Evolutionary conservation across 305 asterid species (phyloP).

Genomic region (Solanum aculeatissimum): DNA sequence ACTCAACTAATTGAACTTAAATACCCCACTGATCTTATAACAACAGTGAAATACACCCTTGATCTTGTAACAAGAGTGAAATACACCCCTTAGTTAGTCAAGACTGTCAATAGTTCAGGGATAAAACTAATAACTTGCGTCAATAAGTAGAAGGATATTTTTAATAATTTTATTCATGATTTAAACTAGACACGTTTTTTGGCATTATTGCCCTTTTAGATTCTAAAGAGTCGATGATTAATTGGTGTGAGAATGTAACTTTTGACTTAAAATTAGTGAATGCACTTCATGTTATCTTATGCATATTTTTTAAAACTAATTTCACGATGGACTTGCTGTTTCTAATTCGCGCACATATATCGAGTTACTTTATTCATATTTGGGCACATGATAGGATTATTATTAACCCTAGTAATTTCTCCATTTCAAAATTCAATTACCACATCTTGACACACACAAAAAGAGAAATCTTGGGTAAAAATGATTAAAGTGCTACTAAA

Average conservation of each 20-base stretch:
- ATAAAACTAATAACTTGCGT: no score
- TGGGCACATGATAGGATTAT: background rate
- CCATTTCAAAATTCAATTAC: background rate
- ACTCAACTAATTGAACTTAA: no score
- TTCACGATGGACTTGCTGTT: background rate
- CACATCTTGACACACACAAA: background rate
- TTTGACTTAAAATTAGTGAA: background rate
- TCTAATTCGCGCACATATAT: background rate
- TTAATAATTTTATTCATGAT: no score
- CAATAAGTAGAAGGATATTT: no score
- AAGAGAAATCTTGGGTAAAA: background rate
- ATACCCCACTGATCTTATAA: no score
- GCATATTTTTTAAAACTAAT: background rate
- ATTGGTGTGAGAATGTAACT: no score
- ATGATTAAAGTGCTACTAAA: slow-evolving; percentile 15
- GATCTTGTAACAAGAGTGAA: no score
- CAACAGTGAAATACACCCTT: no score
- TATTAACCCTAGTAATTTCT: background rate
- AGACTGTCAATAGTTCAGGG: no score
- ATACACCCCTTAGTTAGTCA: no score
- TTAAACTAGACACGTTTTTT: background rate
- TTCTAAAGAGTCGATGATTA: no score
- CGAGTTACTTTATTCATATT: background rate
- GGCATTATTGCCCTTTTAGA: no score
- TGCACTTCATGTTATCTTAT: background rate